These are phyloP conservation scores for Clonostachys rhizophaga DNA, from an alignment of 2,329 filamentous ascomycete genomes.

Conservation along the genomic window DNA sequence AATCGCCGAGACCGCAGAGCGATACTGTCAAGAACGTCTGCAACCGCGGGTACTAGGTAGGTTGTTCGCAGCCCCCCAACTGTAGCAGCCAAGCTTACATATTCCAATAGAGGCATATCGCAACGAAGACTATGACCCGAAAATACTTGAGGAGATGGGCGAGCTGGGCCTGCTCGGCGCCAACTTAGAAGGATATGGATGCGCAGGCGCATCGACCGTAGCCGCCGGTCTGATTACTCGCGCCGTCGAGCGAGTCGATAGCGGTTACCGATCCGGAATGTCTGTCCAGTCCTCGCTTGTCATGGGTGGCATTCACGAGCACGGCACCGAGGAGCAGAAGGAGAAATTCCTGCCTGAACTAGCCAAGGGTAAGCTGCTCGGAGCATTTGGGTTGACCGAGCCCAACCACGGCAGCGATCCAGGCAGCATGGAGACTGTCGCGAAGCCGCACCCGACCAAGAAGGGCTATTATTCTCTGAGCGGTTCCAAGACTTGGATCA, in stretches of 20 bases:
- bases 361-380: conserved; percentile 77
- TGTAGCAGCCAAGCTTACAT: neutral
- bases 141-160: conserved; percentile 88
- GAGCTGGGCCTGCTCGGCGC: conserved; percentile 84
- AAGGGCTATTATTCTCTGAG: conserved; percentile 76
- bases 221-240: conserved; percentile 87
- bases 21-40: conserved; percentile 90
- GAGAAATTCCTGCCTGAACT: conserved; percentile 75
- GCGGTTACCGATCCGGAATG: conserved; percentile 88
- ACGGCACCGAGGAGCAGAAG: conserved; percentile 82
- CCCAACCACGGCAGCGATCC: conserved; percentile 92
- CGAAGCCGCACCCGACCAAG: conserved; percentile 80
- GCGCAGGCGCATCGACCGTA: conserved; percentile 82
- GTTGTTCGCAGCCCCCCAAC: conserved; percentile 12
- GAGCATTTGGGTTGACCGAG: conserved; percentile 87
- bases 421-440: conserved; percentile 83
- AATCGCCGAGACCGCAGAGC: conserved; percentile 84
- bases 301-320: conserved; percentile 89
- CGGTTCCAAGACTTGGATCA: conserved; percentile 92
- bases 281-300: conserved; percentile 90
- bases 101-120: conserved; percentile 66
- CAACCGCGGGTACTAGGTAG: conserved; percentile 80
- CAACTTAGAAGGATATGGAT: conserved; percentile 82
- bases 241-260: conserved; percentile 87
- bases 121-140: conserved; percentile 79